Percentiles rank a stretch among this genome's conserved stretches.
Evolutionary conservation across 805 yeast genomes (phyloP).

Genomic region (Yarrowia divulgata): DNA sequence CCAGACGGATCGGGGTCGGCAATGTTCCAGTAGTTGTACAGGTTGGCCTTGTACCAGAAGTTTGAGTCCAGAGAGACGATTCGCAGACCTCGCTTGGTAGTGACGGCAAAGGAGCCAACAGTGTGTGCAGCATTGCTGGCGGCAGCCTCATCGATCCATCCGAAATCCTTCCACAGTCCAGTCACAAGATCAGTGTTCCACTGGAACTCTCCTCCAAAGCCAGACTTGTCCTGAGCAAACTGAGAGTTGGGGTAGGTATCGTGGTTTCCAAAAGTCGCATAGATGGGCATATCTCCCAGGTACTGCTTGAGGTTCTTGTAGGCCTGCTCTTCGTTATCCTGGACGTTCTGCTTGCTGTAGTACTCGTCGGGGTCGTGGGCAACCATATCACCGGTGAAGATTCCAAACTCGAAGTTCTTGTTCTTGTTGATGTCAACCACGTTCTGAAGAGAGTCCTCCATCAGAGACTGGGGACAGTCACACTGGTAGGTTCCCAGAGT

Average conservation of each 20-base stretch:
- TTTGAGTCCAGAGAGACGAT: constrained; percentile 71
- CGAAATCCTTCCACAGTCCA: constrained; percentile 57
- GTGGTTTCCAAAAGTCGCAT: constrained; percentile 72
- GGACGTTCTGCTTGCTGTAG: constrained; percentile 57
- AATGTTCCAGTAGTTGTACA: constrained; percentile 59
- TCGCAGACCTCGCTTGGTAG: constrained; percentile 63
- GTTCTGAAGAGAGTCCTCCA: constrained; percentile 63
- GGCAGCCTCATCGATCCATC: constrained; percentile 55
- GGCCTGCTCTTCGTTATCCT: constrained; percentile 59
- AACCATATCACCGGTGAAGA: constrained; percentile 77
- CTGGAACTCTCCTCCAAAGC: constrained; percentile 54
- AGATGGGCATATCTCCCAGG: constrained; percentile 63
- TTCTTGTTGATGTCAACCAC: constrained; percentile 52
- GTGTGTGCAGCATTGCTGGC: constrained; percentile 51
- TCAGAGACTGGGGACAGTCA: constrained; percentile 69
- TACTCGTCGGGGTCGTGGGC: constrained; percentile 63
- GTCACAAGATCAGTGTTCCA: constrained; percentile 60
- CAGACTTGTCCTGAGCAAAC: constrained; percentile 61
- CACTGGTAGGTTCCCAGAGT: constrained; percentile 68
- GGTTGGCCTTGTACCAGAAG: constrained; percentile 69
- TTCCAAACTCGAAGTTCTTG: constrained; percentile 61
- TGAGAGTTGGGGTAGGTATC: constrained; percentile 78
- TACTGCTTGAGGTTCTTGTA: constrained; percentile 61
- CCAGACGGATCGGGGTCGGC: constrained; percentile 68
- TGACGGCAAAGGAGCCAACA: constrained; percentile 67